phyloP scores from a whole-genome alignment of 2,329 filamentous ascomycete species.

The Trichoderma simmonsii region DNA sequence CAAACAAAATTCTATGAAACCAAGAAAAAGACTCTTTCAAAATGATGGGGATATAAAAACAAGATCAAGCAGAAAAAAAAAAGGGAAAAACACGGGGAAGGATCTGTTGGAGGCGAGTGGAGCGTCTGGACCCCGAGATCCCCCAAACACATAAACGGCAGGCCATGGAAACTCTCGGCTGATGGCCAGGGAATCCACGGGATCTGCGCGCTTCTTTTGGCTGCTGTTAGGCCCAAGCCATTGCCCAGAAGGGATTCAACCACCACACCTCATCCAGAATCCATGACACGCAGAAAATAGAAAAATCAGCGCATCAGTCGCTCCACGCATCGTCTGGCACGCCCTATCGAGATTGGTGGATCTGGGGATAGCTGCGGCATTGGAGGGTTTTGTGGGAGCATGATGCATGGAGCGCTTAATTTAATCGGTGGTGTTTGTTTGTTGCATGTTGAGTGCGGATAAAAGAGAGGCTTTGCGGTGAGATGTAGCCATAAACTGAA shows the following conservation, averaged over 20 bases:
- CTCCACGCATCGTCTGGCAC: constrained; percentile 10
- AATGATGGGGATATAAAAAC: background rate
- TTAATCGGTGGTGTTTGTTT: background rate
- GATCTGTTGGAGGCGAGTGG: background rate
- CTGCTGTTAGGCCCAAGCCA: background rate
- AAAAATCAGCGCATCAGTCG: constrained; percentile 9
- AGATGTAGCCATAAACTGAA: background rate
- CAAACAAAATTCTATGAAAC: background rate
- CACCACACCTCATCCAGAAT: constrained; percentile 5
- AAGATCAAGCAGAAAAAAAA: background rate
- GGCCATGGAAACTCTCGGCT: constrained; percentile 10
- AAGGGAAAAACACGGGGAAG: background rate
- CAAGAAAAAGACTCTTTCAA: background rate
- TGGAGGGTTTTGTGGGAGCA: background rate
- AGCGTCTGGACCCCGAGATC: background rate
- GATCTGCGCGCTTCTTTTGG: constrained; percentile 9
- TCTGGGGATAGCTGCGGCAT: constrained; percentile 9
- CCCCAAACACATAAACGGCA: background rate
- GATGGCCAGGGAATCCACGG: constrained; percentile 8
- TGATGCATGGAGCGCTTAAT: background rate
- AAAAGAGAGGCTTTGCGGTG: background rate
- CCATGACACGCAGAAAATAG: constrained; percentile 3
- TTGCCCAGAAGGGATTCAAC: background rate
- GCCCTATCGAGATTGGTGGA: background rate
- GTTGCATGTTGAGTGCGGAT: background rate